Evolutionary conservation across 2,329 filamentous ascomycete species (phyloP).

Genomic region (Fusarium setosum): DNA sequence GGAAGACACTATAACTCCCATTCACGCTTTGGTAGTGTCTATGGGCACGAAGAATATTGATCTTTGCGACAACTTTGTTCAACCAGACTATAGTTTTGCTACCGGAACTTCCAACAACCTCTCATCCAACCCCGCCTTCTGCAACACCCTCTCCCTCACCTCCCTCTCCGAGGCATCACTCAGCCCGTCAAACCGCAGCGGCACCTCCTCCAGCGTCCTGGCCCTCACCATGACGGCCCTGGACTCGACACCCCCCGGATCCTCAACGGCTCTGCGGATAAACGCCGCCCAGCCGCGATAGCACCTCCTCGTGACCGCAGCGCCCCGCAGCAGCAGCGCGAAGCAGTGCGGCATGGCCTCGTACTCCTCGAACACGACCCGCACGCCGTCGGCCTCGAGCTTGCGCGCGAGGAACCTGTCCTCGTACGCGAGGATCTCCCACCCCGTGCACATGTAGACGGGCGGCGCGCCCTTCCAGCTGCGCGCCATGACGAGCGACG

Average conservation of each 20-base stretch:
- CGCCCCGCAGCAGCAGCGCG: slow-evolving; percentile 63
- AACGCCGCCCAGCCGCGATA: slow-evolving; percentile 68
- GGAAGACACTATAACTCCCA: too few relatives aligned
- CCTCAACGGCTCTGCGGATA: slow-evolving; percentile 55
- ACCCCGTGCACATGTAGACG: slow-evolving; percentile 74
- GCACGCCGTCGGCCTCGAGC: slow-evolving; percentile 67
- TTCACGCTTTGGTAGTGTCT: too few relatives aligned
- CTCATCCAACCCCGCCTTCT: slow-evolving; percentile 35
- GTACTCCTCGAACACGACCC: slow-evolving; percentile 76
- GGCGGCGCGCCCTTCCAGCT: slow-evolving; percentile 74
- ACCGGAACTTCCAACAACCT: slow-evolving; percentile 2
- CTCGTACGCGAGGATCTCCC: slow-evolving; percentile 80
- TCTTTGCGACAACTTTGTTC: too few relatives aligned
- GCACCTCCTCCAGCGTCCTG: slow-evolving; percentile 61
- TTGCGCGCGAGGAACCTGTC: slow-evolving; percentile 68
- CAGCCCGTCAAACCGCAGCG: slow-evolving; percentile 56
- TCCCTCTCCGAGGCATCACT: slow-evolving; percentile 57
- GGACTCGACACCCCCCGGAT: slow-evolving; percentile 48
- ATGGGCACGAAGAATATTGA: too few relatives aligned
- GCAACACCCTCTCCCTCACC: slow-evolving; percentile 53
- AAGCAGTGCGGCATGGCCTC: slow-evolving; percentile 87
- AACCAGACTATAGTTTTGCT: slow-evolving; percentile 47
- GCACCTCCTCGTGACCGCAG: slow-evolving; percentile 61
- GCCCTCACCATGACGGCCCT: slow-evolving; percentile 60
- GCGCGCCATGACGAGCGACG: slow-evolving; percentile 67